Conservation (phyloP, 768 basidiomycete species). For the Tylopilus sp. region DNA sequence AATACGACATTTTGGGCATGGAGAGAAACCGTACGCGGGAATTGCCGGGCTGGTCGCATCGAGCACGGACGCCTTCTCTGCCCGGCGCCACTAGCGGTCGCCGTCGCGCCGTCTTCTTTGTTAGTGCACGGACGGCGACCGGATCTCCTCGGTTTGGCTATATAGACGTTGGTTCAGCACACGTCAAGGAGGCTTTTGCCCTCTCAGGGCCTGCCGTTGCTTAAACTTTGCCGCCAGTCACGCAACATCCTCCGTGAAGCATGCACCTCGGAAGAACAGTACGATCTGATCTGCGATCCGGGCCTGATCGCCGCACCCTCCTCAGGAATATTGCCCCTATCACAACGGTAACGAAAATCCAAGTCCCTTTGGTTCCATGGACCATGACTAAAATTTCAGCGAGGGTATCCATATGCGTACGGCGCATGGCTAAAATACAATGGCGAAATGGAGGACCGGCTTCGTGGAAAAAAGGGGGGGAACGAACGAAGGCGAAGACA, state of each 20-base stretch:
- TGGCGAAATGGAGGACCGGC: background rate
- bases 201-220: conserved; percentile 3
- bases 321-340: conserved; percentile 13
- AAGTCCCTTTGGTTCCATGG: background rate
- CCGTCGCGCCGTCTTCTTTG: background rate
- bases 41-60: background rate
- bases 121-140: background rate
- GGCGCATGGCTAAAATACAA: conserved; percentile 17
- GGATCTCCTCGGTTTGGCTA: background rate
- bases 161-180: too few species aligned
- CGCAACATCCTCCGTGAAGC: conserved; percentile 18
- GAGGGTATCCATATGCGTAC: conserved; percentile 18
- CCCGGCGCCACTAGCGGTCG: background rate
- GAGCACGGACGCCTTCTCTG: background rate
- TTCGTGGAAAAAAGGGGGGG: background rate
- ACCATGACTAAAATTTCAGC: conserved; percentile 4
- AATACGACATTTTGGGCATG: conserved; percentile 2
- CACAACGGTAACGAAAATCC: background rate
- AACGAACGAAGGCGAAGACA: conserved; percentile 9
- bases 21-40: conserved; percentile 5
- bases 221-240: conserved; percentile 6
- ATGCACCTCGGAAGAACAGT: conserved; percentile 14
- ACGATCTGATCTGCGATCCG: conserved; percentile 32
- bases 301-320: conserved; percentile 25
- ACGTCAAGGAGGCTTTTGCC: conserved; percentile 17